Conservation (phyloP, 345 rosid species). For the Draba incana region DNA sequence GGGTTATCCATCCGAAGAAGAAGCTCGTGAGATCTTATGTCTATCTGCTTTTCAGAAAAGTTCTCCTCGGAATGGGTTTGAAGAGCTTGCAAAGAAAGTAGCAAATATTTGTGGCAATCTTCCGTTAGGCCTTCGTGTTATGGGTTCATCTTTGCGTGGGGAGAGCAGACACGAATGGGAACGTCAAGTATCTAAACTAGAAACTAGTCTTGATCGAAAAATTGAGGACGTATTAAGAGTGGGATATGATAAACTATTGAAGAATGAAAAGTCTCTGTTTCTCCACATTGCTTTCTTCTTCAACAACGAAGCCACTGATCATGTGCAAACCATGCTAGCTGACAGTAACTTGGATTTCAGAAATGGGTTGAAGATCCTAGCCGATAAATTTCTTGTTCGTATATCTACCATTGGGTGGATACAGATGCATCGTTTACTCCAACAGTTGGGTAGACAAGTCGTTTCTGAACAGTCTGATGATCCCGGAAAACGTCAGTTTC, state of each 20-base stretch:
- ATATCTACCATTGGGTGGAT: neutral
- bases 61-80: neutral
- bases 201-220: constrained; percentile 31
- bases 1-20: constrained; percentile 1
- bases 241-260: constrained; percentile 40
- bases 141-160: constrained; percentile 33
- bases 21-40: constrained; percentile 34
- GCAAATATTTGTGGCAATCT: constrained; percentile 30
- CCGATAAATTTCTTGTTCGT: constrained; percentile 37
- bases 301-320: neutral
- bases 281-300: constrained; percentile 48
- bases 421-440: constrained; percentile 41
- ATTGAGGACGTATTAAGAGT: constrained; percentile 23
- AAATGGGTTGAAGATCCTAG: constrained; percentile 27
- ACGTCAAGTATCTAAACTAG: constrained; percentile 16
- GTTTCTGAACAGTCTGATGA: constrained; percentile 31
- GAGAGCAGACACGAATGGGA: constrained; percentile 34
- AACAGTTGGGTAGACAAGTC: constrained; percentile 38
- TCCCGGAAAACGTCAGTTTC: constrained; percentile 36
- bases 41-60: constrained; percentile 3
- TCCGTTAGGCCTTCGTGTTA: constrained; percentile 44
- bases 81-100: constrained; percentile 15
- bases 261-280: constrained; percentile 32
- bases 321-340: constrained; percentile 14
- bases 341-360: constrained; percentile 7